Percentiles rank a stretch among this genome's conserved stretches.
These are phyloP conservation scores for Coemansia sp. DNA, from an alignment of 371 early-diverging fungal species.

Conservation along the genomic window DNA sequence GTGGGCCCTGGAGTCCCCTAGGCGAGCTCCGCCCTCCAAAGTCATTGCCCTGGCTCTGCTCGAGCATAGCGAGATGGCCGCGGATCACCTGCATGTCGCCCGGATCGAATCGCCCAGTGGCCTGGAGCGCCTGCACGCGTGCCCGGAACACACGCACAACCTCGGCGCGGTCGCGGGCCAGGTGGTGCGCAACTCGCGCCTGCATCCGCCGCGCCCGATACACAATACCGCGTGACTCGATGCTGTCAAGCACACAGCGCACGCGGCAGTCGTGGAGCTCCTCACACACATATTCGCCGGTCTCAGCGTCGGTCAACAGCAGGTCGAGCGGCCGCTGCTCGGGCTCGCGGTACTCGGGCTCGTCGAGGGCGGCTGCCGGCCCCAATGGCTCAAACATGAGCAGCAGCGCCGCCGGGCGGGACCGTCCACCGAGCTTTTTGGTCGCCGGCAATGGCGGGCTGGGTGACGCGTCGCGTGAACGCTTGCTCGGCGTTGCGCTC, in stretches of 20 bases:
- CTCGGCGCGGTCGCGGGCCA: constrained; percentile 6
- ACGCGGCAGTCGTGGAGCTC: constrained; percentile 30
- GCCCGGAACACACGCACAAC: constrained; percentile 14
- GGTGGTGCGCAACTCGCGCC: constrained; percentile 7
- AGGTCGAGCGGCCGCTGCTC: constrained; percentile 15
- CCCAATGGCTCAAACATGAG: constrained; percentile 19
- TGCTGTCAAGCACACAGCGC: constrained; percentile 27
- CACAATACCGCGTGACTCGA: constrained; percentile 23
- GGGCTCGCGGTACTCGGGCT: neutral
- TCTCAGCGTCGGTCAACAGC: constrained; percentile 8
- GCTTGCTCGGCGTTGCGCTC: neutral
- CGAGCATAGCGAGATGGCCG: constrained; percentile 11
- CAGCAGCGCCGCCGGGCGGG: constrained; percentile 21
- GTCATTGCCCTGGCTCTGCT: neutral
- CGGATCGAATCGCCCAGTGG: constrained; percentile 5
- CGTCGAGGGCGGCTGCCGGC: neutral
- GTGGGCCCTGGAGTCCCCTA: no score
- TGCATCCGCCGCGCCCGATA: constrained; percentile 29
- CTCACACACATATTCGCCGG: constrained; percentile 12
- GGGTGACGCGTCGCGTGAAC: neutral
- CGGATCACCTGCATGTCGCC: constrained; percentile 20
- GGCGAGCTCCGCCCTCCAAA: no score
- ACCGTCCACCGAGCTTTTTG: constrained; percentile 20
- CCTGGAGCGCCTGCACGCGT: constrained; percentile 15
- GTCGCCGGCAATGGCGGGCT: neutral